Percentiles rank a stretch among this genome's conserved stretches.
These are phyloP conservation scores for Calonectria honghensis DNA, from an alignment of 2,329 filamentous ascomycete genomes.

Conservation along the genomic window DNA sequence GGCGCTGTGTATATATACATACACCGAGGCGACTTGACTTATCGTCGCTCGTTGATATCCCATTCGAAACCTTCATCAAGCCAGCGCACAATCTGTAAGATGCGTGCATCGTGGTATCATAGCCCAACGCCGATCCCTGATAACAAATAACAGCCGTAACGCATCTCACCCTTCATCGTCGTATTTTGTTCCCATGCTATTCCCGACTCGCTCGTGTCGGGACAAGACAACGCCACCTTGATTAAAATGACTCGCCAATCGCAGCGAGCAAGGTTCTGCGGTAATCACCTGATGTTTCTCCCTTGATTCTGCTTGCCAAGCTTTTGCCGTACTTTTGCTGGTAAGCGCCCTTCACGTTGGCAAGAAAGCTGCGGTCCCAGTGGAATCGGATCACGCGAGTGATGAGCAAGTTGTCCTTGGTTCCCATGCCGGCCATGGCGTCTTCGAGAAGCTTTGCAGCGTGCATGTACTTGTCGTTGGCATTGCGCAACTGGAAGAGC, in stretches of 20 bases:
- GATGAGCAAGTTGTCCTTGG: constrained; percentile 88
- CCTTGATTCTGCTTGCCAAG: constrained; percentile 81
- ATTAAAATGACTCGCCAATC: constrained; percentile 66
- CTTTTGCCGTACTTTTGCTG: constrained; percentile 80
- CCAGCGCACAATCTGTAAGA: constrained; percentile 37
- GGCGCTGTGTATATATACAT: constrained; percentile 1
- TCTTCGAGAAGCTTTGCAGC: constrained; percentile 90
- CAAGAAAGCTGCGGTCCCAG: constrained; percentile 86
- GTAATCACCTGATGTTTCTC: constrained; percentile 92
- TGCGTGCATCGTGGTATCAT: constrained; percentile 38
- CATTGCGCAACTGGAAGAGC: constrained; percentile 85
- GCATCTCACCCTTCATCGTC: constrained; percentile 14
- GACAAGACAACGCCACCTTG: background rate
- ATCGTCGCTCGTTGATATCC: constrained; percentile 43
- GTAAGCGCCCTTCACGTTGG: constrained; percentile 87
- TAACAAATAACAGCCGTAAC: constrained; percentile 41
- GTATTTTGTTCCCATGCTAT: constrained; percentile 20
- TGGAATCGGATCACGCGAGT: constrained; percentile 86
- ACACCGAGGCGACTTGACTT: background rate
- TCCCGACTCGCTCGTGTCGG: background rate
- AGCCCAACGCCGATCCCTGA: constrained; percentile 45
- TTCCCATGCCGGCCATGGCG: constrained; percentile 90
- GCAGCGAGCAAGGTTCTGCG: constrained; percentile 84
- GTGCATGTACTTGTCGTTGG: constrained; percentile 87
- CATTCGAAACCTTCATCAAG: constrained; percentile 34